Evolutionary conservation across 306 rosid genomes (phyloP), one percentile per base, ranked within the genome.

Genomic region (Alnus glutinosa): DNA sequence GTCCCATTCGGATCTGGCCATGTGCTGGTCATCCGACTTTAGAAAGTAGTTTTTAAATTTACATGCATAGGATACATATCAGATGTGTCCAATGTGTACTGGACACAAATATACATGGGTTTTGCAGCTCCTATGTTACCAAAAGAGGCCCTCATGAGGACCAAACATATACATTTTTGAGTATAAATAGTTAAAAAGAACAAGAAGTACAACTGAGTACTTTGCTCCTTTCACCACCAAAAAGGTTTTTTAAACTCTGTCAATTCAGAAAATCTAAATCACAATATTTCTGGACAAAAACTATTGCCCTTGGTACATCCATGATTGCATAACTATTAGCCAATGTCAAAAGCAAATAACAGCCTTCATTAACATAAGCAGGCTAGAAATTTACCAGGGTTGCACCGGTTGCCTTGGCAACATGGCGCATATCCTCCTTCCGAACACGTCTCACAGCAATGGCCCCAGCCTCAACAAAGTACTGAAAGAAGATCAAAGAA

Each of bases 401-500:
- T 73, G 97, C 99, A 75, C 99, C 96, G 36, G 99, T 96, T 55
- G 99, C 98, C 88, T 96, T 96, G 69, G 99, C 98, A 81, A 96
- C 97, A 81, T 96, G 99, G 57, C 98, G 99, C 96, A 96, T 96
- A 79, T 96, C 97, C 83, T 96, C 99, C 81, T 93, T 96, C 75
- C 86, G 85, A 61, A 96, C 97, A 71, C 99, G 96, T 77, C 98
- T 89, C 16, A 96, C 98, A 74, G 98, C 99, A 50, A 96, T 93
- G 54, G 99, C 98, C 55, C 98, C 98, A 78, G 91, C 97, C 91
- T 91, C 98, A 78, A 96, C 98, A 83, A 96, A 96, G 83, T 93
- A 96, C 99, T 96, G 94, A 75, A 81, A 74, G 55, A 76, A 71
- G 55, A 83, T 46, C 30, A 79, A 81, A 42, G 44, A 66, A 71